A percentile compares a stretch with the other conserved stretches of the same genome.
Evolutionary conservation across 2,329 filamentous ascomycete genomes (phyloP).

Genomic region (Fusarium musae): DNA sequence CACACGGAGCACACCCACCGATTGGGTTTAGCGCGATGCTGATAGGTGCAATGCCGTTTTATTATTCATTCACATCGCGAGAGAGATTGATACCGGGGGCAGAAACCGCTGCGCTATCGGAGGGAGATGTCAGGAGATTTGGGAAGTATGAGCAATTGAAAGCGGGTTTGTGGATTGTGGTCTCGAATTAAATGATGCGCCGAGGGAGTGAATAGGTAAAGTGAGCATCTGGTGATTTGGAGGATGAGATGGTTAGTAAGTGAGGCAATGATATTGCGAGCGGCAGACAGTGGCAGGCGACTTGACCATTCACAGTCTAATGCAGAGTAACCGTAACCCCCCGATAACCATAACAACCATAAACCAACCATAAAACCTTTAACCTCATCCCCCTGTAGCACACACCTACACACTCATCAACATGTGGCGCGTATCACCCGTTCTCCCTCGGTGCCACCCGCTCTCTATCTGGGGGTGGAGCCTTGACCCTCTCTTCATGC

Average conservation of each 20-base stretch:
- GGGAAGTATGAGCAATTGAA: background rate
- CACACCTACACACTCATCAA: background rate
- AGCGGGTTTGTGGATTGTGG: background rate
- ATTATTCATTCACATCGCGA: background rate
- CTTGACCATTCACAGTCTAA: background rate
- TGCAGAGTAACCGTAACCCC: constrained; percentile 18
- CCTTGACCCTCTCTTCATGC: background rate
- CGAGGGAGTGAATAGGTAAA: background rate
- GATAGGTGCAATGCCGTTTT: background rate
- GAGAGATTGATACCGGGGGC: background rate
- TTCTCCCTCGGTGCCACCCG: constrained; percentile 34
- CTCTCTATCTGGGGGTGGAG: constrained; percentile 34
- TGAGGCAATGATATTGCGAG: background rate
- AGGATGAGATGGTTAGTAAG: background rate
- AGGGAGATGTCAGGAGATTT: background rate
- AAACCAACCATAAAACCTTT: constrained; percentile 15
- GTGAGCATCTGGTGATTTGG: background rate
- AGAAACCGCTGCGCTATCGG: background rate
- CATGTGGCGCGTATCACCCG: constrained; percentile 15
- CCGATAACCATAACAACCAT: constrained; percentile 5
- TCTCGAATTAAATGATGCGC: background rate
- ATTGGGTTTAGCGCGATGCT: background rate
- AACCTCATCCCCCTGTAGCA: background rate
- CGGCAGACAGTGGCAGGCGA: background rate
- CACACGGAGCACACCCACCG: background rate